phyloP scores from a whole-genome alignment of 306 rosid genomes.

The Fragaria iinumae region DNA sequence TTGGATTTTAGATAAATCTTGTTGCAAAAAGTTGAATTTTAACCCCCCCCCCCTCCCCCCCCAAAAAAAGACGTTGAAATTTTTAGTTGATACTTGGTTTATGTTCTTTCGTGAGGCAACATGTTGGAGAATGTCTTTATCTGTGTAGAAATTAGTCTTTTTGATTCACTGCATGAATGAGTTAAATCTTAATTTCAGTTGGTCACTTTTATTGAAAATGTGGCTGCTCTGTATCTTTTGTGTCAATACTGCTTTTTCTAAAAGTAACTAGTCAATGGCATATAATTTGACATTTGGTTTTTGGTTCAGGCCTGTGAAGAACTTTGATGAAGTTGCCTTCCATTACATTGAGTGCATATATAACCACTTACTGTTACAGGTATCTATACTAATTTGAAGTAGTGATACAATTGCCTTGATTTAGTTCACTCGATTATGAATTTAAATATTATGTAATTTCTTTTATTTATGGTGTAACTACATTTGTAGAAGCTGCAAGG shows the following conservation, averaged over 20 bases:
- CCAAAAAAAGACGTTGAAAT: too few species aligned
- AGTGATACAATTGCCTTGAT: neutral
- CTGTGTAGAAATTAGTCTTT: neutral
- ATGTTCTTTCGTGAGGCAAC: neutral
- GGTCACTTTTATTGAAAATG: neutral
- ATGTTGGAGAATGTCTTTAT: neutral
- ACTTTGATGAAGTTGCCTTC: conserved; percentile 76
- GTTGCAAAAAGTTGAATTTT: neutral
- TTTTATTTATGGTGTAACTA: neutral
- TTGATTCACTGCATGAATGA: neutral
- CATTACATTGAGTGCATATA: conserved; percentile 95
- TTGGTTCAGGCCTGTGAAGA: conserved; percentile 68
- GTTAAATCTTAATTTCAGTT: neutral
- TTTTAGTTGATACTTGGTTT: neutral
- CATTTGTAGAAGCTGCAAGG: conserved; percentile 47
- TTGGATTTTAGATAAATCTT: neutral
- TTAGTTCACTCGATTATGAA: neutral
- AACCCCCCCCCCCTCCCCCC: too few species aligned
- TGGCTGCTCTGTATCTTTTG: neutral
- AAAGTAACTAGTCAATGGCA: neutral
- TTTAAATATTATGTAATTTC: neutral
- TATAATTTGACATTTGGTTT: conserved; percentile 20
- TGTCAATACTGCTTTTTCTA: neutral
- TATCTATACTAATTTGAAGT: conserved; percentile 19
- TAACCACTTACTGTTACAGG: conserved; percentile 59